These are phyloP conservation scores for Auxenochlorella pyrenoidosa DNA, from an alignment of 139 green algal genomes.

Conservation along the genomic window DNA sequence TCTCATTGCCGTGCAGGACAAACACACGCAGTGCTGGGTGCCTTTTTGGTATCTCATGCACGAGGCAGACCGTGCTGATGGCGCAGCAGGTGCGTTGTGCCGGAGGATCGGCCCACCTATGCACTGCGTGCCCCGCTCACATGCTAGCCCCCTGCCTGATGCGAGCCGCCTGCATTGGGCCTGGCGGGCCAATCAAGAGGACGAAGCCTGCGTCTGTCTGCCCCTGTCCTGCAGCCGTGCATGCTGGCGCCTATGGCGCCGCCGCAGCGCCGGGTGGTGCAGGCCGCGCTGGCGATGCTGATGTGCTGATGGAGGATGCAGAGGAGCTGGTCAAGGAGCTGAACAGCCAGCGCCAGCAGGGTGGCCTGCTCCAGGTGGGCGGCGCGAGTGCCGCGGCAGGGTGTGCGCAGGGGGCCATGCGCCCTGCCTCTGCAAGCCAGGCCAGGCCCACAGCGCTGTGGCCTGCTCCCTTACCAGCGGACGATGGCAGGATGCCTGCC, in stretches of 20 bases:
- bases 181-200: no score
- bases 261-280: neutral
- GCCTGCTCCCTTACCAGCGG: no score
- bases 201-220: neutral
- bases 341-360: neutral
- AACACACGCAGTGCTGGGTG: constrained; percentile 33
- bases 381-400: neutral
- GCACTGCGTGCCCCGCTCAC: no score
- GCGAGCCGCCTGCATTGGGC: no score
- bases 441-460: no score
- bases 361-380: constrained; percentile 5
- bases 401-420: no score
- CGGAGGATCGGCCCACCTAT: no score
- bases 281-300: neutral
- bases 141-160: no score
- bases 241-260: neutral
- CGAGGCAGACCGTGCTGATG: neutral
- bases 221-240: no score
- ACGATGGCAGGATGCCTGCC: no score
- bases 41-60: constrained; percentile 41
- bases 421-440: no score
- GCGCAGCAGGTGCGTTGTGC: neutral
- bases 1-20: constrained; percentile 16
- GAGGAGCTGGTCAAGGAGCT: constrained; percentile 28
- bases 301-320: neutral